A percentile compares a stretch with the other conserved stretches of the same genome.
Evolutionary conservation across 331 rosid genomes (phyloP).

Genomic region (Rosa hybrid): DNA sequence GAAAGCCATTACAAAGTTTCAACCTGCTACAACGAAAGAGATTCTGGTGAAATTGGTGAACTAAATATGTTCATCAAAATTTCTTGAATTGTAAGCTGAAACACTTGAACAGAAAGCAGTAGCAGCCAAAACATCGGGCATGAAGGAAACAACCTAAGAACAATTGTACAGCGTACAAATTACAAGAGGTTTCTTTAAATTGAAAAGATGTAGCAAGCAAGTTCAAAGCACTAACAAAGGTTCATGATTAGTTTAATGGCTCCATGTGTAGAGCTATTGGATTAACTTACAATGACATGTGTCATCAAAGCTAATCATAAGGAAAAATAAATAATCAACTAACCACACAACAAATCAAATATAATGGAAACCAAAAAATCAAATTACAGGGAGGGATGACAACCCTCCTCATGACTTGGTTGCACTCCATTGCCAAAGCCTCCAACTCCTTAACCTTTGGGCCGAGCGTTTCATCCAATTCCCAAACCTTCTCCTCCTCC

Average conservation of each 20-base stretch:
- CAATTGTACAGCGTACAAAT: neutral
- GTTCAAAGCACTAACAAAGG: neutral
- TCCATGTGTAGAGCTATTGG: neutral
- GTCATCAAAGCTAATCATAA: neutral
- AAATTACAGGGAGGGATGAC: neutral
- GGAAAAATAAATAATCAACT: neutral
- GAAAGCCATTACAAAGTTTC: constrained; percentile 64
- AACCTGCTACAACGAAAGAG: constrained; percentile 48
- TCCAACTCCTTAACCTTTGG: constrained; percentile 70
- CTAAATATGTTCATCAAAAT: neutral
- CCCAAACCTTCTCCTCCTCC: constrained; percentile 93
- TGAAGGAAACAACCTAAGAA: neutral
- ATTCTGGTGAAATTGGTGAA: neutral
- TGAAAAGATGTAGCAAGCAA: neutral
- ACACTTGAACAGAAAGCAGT: neutral
- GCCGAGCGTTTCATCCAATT: constrained; percentile 43
- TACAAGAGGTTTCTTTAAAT: neutral
- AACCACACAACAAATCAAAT: neutral
- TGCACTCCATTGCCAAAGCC: constrained; percentile 73
- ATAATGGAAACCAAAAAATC: neutral
- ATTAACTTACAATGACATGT: neutral
- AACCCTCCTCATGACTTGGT: constrained; percentile 72
- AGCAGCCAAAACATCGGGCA: neutral
- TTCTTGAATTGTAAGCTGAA: neutral
- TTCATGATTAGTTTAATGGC: neutral